Evolutionary conservation across 306 rosid species (phyloP), one percentile per base, ranked within the genome.

Genomic region (Pterocarpus macrocarpus): DNA sequence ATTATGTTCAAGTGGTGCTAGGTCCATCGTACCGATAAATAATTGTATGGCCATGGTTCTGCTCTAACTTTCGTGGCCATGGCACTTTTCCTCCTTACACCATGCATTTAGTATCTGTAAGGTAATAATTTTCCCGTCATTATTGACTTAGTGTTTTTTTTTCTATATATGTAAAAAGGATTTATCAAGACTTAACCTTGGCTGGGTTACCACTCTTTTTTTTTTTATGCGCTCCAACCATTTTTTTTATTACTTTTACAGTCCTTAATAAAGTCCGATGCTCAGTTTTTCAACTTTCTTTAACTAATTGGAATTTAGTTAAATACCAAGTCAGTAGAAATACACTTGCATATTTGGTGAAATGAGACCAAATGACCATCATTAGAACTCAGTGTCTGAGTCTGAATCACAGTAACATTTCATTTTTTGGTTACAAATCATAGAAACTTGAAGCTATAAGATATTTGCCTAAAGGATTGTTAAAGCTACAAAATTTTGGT

Each of bases 1-100:
- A 68, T 57, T 10, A 50, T 13, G 49, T 50, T 14, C 13, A 76
- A 67, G 56, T 50, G 39, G 64, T 65, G 81, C 32, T 28, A 44
- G 10, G 43, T 52, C 16, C 73, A 36, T 64, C 41, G 74, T 13
- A 4, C 66, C 4, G 49, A 33, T 56, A 16, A 64, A 35, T 76
- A 49, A 49, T 76, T n/a, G 80, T 38, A n/a, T 2, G 13, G 58
- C 30, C 30, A n/a, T 15, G 61, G 5, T 53, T 67, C 16, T 55
- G 35, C 28, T 78, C 33, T 67, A 65, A 50, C 32, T 50, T 77
- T 13, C 11, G 50, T n/a, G 52, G 53, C 47, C 56, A 28, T 38
- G n/a, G 63, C 65, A 66, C 57, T 52, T 67, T 15, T 55, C 17
- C 3, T 12, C 0, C 65, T 49, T 64, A 13, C 3, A 3, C 33